Evolutionary conservation across 1,284 basidiomycete species (phyloP), one percentile per base, ranked within the genome.

Genomic region (Cystobasidium sp.): DNA sequence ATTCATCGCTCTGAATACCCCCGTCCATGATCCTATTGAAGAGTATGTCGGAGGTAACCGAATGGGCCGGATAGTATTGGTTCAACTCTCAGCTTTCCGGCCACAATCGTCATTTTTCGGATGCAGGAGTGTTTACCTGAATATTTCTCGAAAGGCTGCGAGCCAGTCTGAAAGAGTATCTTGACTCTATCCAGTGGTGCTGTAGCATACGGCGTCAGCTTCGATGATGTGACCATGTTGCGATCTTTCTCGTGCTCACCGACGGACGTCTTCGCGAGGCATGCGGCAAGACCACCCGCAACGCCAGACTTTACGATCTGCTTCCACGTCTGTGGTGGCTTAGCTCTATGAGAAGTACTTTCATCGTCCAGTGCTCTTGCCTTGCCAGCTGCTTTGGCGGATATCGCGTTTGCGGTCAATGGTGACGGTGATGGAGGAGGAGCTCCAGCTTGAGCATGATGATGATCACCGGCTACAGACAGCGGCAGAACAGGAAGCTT

Each of bases 171-270:
- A 82, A 99, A 98, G 68, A 99, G 88, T 79, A 99, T 99, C 86
- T 99, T 99, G 80, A 99, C 95, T 79, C 97, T 87, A 82, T 99
- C 97, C 39, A 99, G 87, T 0, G 97, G 97, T 24, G 97, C 97
- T 74, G 43, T n/a, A 31, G 12, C 5, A 7, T 14, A 12, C 10
- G 20, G 7, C 14, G 47, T 51, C 58, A 39, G 20, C 12, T 52
- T 14, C 12, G 22, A 51, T 41, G 44, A 47, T 18, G 47, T 16
- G 52, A 16, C 46, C 44, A 46, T 51, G 14, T 5, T 20, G 53
- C 53, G 14, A 39, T 5, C 7, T 43, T 14, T 14, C 31, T 43
- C 24, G 31, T 10, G 16, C 70, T 16, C 47, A 73, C 70, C 97
- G 70, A 99, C 94, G 22, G 91, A 91, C 8, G 97, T 96, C 84